Evolutionary conservation across 2,329 filamentous ascomycete species (phyloP), one percentile per base, ranked within the genome.

Genomic region (Pseudocercospora eumusae): DNA sequence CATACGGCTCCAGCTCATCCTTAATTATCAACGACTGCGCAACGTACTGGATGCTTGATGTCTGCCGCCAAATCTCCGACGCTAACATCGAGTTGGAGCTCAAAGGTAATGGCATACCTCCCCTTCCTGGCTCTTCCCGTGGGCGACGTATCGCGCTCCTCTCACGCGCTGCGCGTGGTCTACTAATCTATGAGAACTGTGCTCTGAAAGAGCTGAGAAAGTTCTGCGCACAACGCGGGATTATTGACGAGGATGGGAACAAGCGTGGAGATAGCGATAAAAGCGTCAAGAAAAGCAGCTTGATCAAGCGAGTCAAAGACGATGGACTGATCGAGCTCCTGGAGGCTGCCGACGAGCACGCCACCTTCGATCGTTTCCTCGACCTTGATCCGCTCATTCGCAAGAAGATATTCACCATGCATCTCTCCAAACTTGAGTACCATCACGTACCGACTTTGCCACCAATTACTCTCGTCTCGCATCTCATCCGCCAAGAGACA

Each of bases 341-440:
- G 25, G 52, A 55, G 28, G 15, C 28, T 6, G 52, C 52, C 52
- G 52, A 55, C 52, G 31, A 55, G 9, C n/a, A 21, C 28, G 8
- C 28, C 28, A 36, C 31, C n/a, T 55, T 55, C n/a, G 18, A 33
- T 25, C 52, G n/a, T 11, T 55, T 55, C 52, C n/a, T 36, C 52
- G 28, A 55, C 9, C 52, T 55, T 15, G n/a, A 27, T 18, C 11
- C 52, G 18, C 15, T 20, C 8, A 15, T 55, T 10, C 28, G 52
- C n/a, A 42, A 36, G 18, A 27, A 36, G n/a, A 55, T 55, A 8
- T 55, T 36, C 52, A 20, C 18, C 15, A 36, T 36, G 18, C 18
- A 55, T 25, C 28, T 55, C 28, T 7, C 9, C 8, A 20, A 21
- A 18, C 33, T 55, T 18, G 31, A 36, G 33, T 36, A 55, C 28